A percentile compares a stretch with the other conserved stretches of the same genome.
These are phyloP conservation scores for Sclerotinia glacialis DNA, from an alignment of 2,329 filamentous ascomycete species.

Conservation along the genomic window DNA sequence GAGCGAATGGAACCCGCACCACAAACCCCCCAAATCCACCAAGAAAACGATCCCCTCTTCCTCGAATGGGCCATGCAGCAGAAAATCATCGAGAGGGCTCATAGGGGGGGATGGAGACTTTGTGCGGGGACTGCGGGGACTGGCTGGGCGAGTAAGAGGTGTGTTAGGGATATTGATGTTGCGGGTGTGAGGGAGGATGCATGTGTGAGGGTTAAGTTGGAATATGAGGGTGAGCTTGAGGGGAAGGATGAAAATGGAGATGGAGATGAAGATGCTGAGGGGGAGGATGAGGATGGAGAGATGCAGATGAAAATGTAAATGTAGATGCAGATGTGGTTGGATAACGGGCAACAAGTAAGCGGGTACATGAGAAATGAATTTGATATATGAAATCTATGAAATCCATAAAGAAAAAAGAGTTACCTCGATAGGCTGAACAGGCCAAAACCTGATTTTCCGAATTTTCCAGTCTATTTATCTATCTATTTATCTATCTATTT, in stretches of 20 bases:
- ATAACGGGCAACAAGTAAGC: too few species aligned
- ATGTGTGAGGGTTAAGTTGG: not conserved
- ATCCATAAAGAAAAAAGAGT: too few species aligned
- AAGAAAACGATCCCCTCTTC: conserved; percentile 28
- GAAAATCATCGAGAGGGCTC: conserved; percentile 28
- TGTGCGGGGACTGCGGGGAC: not conserved
- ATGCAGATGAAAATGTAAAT: too few species aligned
- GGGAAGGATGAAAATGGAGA: conserved; percentile 23
- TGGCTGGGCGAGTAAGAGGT: not conserved
- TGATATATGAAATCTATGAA: not conserved
- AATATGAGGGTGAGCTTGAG: not conserved
- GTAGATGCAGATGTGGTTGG: too few species aligned
- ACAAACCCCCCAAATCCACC: not conserved
- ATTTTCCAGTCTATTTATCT: too few species aligned
- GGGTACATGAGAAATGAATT: not conserved
- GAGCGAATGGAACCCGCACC: not conserved
- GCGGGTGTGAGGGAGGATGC: not conserved
- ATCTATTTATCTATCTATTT: too few species aligned
- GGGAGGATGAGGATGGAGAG: conserved; percentile 27
- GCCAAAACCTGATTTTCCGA: too few species aligned
- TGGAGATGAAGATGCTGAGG: conserved; percentile 31
- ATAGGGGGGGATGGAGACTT: conserved; percentile 16
- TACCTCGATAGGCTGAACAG: too few species aligned
- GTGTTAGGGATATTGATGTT: not conserved
- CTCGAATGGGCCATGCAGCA: conserved; percentile 30